These are phyloP conservation scores for Hymenoscyphus infarciens DNA, from an alignment of 2,329 filamentous ascomycete species.

Conservation along the genomic window DNA sequence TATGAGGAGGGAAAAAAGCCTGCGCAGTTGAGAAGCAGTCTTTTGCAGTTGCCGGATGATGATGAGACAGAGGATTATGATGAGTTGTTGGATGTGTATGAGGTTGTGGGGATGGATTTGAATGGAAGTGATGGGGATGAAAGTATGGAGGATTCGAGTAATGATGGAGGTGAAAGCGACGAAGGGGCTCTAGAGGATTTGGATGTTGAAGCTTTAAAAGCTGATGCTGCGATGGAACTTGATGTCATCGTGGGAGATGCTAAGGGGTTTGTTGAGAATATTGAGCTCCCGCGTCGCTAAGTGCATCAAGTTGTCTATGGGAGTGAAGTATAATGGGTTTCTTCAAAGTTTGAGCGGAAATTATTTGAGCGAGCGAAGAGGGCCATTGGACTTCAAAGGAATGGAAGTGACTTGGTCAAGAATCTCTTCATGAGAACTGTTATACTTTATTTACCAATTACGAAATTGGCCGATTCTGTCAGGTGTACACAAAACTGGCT, in stretches of 20 bases:
- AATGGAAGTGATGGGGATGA: neutral
- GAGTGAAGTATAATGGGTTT: too few relatives aligned
- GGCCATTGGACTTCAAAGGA: too few relatives aligned
- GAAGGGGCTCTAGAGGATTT: conserved; percentile 8
- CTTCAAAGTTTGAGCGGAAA: too few relatives aligned
- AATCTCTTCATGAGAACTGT: too few relatives aligned
- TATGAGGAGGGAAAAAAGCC: neutral
- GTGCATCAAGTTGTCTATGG: too few relatives aligned
- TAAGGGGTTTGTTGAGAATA: neutral
- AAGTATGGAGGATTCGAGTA: conserved; percentile 1
- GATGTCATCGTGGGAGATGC: neutral
- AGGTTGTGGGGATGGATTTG: conserved; percentile 12
- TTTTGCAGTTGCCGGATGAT: conserved; percentile 9
- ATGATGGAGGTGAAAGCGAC: conserved; percentile 10
- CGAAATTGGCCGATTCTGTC: too few relatives aligned
- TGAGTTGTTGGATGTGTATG: conserved; percentile 7
- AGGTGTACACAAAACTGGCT: too few relatives aligned
- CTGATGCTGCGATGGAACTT: conserved; percentile 4
- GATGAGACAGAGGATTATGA: conserved; percentile 16
- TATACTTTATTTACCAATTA: too few relatives aligned
- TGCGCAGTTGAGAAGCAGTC: neutral
- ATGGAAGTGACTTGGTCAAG: too few relatives aligned
- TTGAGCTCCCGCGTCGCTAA: neutral
- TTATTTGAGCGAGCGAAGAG: too few relatives aligned
- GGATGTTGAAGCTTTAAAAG: conserved; percentile 11